Base-by-base conservation (phyloP, 202 grass and related monocot genomes). In the Schoenoplectus tabernaemontani region DNA sequence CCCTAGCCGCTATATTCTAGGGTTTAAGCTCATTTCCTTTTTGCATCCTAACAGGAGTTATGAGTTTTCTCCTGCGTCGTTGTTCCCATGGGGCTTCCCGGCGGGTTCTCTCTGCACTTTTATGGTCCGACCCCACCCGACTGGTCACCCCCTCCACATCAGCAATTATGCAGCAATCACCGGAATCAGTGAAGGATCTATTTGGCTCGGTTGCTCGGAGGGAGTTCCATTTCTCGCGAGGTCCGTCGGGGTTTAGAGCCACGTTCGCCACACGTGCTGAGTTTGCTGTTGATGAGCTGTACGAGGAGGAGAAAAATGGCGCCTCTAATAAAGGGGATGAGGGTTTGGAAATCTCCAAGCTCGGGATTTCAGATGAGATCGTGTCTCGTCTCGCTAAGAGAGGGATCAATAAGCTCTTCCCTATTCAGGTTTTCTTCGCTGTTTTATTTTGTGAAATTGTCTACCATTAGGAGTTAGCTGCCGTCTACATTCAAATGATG, bases 401-500 rank as follows among this genome's bases (percentile, higher is more conserved):
- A 85, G 89, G 85, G 64, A 98, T 98, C 81, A 83, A 79, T 78
- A 92, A 80, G 91, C 91, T 98, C 61, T 98, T 98, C 66, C 95
- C 95, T 32, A 98, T 98, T 82, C 91, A 94, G 91, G 95, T 98
- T 48, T 42, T 4, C 33, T 28, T 22, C 57, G 1, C 57, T 50
- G 10, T 37, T 48, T 26, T 44, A 12, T n/a, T 38, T 36, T 44
- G 20, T 70, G 8, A 67, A 42, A 39, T 41, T 37, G 13, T 38
- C 15, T 64, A 62, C 12, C 17, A 37, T 64, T 64, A 64, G 15
- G 61, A 37, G 6, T n/a, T 64, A 37, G 64, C 6, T 67, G n/a
- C 64, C 8, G 34, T 67, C 5, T n/a, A 7, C 38, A 26, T 64
- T 38, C 15, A n/a, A 34, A 36, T 19, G 32, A 17, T 64, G 61